These are phyloP conservation scores for Nakazawaea siamensis DNA, from an alignment of 805 yeast species.

Conservation along the genomic window DNA sequence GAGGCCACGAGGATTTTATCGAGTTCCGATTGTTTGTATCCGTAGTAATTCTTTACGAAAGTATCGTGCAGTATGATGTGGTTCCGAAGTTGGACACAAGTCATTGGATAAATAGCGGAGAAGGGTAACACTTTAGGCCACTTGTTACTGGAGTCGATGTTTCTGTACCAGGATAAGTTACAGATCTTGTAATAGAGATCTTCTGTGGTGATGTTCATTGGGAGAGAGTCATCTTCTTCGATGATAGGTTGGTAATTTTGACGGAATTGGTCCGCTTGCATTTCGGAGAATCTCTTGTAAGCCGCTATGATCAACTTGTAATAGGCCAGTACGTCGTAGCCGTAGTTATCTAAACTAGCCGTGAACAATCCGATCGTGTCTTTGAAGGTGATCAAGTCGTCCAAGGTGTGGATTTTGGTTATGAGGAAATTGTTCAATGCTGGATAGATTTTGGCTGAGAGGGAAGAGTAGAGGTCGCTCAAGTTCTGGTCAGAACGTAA, in stretches of 20 bases:
- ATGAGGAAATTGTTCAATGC: slow-evolving; percentile 41
- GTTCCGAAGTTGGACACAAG: slow-evolving; percentile 67
- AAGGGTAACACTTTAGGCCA: slow-evolving; percentile 74
- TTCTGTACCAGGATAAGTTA: slow-evolving; percentile 59
- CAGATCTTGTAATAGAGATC: slow-evolving; percentile 56
- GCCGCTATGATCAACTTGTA: slow-evolving; percentile 52
- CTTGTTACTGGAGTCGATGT: slow-evolving; percentile 22
- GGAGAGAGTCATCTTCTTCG: slow-evolving; percentile 82
- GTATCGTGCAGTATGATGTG: slow-evolving; percentile 55
- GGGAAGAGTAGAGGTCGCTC: slow-evolving; percentile 69
- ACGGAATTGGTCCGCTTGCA: slow-evolving; percentile 46
- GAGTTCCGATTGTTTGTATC: slow-evolving; percentile 52
- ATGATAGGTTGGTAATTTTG: slow-evolving; percentile 54
- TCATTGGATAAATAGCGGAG: slow-evolving; percentile 79
- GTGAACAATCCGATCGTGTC: slow-evolving; percentile 60
- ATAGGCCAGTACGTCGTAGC: slow-evolving; percentile 49
- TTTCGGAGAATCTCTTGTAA: slow-evolving; percentile 53
- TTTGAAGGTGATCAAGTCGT: slow-evolving; percentile 46
- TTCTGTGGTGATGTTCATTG: slow-evolving; percentile 58
- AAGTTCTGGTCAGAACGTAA: slow-evolving; percentile 56
- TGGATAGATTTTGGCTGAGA: slow-evolving; percentile 51
- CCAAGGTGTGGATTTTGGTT: slow-evolving; percentile 29
- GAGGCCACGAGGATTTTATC: slow-evolving; percentile 51
- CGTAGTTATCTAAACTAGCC: slow-evolving; percentile 70
- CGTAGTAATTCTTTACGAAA: slow-evolving; percentile 59